Evolutionary conservation across 2,329 filamentous ascomycete species (phyloP).

Genomic region (Aspergillus sp.): DNA sequence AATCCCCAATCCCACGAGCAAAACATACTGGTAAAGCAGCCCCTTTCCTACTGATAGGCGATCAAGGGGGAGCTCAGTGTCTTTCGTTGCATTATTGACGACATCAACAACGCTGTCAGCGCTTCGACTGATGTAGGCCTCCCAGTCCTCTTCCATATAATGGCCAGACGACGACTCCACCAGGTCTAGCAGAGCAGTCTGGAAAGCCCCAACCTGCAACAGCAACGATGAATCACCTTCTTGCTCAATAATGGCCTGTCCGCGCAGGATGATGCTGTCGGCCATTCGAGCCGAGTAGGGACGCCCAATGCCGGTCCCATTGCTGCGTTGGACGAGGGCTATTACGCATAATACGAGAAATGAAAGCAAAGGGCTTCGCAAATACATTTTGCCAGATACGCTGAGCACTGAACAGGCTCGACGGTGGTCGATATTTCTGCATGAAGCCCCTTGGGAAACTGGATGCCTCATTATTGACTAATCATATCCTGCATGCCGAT

Average conservation of each 20-base stretch:
- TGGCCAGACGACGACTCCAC: slow-evolving; percentile 9
- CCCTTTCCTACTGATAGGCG: slow-evolving; percentile 21
- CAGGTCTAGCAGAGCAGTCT: slow-evolving; percentile 21
- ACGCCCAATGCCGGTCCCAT: slow-evolving; percentile 1
- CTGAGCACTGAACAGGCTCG: no score
- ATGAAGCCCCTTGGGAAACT: background rate
- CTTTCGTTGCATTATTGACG: slow-evolving; percentile 20
- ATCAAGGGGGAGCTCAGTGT: slow-evolving; percentile 22
- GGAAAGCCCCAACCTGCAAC: slow-evolving; percentile 26
- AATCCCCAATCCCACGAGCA: background rate
- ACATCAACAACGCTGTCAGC: slow-evolving; percentile 19
- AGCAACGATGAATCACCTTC: slow-evolving; percentile 12
- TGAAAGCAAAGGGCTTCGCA: background rate
- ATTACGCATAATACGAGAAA: background rate
- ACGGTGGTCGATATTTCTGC: no score
- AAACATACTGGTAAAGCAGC: slow-evolving; percentile 17
- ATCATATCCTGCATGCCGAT: background rate
- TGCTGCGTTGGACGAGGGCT: background rate
- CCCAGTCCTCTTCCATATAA: slow-evolving; percentile 19
- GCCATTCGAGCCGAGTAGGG: slow-evolving; percentile 29
- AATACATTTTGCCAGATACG: background rate
- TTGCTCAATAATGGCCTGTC: slow-evolving; percentile 19
- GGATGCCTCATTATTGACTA: background rate
- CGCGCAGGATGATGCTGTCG: slow-evolving; percentile 26
- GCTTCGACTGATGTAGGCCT: slow-evolving; percentile 19